Percentiles rank a stretch among this genome's conserved stretches.
Conservation (phyloP, 108 stramenopile genomes). For the Epithemia pelagica region DNA sequence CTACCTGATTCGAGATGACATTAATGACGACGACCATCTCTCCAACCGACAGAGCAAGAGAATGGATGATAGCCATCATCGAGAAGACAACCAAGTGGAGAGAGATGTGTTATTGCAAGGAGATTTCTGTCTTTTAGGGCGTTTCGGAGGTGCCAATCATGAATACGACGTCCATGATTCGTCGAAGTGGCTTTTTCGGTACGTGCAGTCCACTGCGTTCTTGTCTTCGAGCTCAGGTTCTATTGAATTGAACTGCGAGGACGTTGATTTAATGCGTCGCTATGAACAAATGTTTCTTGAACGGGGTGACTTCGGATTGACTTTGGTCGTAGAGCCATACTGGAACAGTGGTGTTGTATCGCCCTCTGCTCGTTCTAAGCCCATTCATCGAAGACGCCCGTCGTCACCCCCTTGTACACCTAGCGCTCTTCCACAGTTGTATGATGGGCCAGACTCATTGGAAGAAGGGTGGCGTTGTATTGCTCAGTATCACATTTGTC, state of each 20-base stretch:
- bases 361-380: background rate
- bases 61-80: background rate
- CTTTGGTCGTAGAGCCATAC: slow-evolving; percentile 53
- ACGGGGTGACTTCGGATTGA: slow-evolving; percentile 69
- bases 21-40: background rate
- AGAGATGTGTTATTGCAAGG: slow-evolving; percentile 44
- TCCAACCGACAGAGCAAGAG: background rate
- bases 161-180: slow-evolving; percentile 53
- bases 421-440: background rate
- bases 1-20: slow-evolving; percentile 14
- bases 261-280: slow-evolving; percentile 77
- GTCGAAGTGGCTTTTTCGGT: slow-evolving; percentile 79
- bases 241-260: slow-evolving; percentile 38
- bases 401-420: background rate
- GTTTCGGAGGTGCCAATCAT: slow-evolving; percentile 77
- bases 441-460: background rate
- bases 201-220: slow-evolving; percentile 72
- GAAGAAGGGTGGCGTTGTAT: slow-evolving; percentile 27
- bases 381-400: background rate
- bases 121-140: slow-evolving; percentile 81
- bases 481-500: slow-evolving; percentile 24
- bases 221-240: slow-evolving; percentile 29
- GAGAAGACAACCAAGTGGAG: slow-evolving; percentile 12
- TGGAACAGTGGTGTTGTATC: slow-evolving; percentile 15
- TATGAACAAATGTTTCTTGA: slow-evolving; percentile 63